Evolutionary conservation across 495 filamentous ascomycete genomes (phyloP).

Genomic region (Zalerion maritima): DNA sequence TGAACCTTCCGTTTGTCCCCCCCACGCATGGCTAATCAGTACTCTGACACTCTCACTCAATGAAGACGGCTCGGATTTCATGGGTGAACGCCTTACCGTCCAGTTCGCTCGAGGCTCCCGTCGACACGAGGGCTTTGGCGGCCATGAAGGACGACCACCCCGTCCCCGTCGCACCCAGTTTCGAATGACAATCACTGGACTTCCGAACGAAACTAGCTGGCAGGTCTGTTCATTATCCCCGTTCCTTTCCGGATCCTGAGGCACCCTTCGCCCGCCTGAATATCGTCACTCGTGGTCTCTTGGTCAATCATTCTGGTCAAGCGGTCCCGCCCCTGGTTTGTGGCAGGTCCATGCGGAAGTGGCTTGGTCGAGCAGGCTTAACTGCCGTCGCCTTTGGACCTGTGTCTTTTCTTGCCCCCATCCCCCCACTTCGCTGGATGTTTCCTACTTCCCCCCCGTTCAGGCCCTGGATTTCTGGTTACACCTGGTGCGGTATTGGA

Average conservation of each 20-base stretch:
- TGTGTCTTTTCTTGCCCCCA: slow-evolving; percentile 30
- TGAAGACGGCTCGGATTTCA: slow-evolving; percentile 96
- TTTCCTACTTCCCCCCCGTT: slow-evolving; percentile 16
- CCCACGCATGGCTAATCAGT: slow-evolving; percentile 24
- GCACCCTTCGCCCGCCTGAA: neutral
- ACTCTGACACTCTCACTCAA: slow-evolving; percentile 14
- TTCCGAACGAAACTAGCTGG: slow-evolving; percentile 97
- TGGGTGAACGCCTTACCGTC: slow-evolving; percentile 90
- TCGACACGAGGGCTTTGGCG: slow-evolving; percentile 62
- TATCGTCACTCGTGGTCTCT: no score
- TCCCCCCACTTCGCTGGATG: slow-evolving; percentile 28
- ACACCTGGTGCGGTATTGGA: no score
- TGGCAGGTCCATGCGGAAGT: no score
- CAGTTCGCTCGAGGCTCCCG: slow-evolving; percentile 94
- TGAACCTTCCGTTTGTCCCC: slow-evolving; percentile 12
- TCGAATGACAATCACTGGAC: slow-evolving; percentile 94
- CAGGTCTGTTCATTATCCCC: slow-evolving; percentile 82
- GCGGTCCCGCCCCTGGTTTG: no score
- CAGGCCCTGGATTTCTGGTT: no score
- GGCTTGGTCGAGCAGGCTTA: slow-evolving; percentile 23
- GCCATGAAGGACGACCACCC: slow-evolving; percentile 61
- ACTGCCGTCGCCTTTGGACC: slow-evolving; percentile 23
- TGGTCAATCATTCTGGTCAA: no score
- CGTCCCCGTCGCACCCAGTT: slow-evolving; percentile 87
- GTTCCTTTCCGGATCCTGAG: slow-evolving; percentile 36